Evolutionary conservation across 2,329 filamentous ascomycete genomes (phyloP), one percentile per base, ranked within the genome.

Genomic region (Clonostachys byssicola): DNA sequence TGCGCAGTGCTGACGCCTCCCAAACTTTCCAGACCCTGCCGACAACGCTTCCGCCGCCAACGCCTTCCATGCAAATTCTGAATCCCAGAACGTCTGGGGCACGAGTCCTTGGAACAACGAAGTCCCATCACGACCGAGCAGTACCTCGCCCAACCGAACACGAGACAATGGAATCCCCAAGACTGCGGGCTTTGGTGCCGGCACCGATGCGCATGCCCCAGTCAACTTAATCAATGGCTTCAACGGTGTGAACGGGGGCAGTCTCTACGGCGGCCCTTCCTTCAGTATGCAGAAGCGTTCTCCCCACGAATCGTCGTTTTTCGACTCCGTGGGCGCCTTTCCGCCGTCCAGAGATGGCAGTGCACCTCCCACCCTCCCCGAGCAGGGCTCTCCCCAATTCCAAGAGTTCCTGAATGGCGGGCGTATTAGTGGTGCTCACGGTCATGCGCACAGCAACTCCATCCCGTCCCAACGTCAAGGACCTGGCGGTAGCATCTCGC

Each of bases 31-130:
- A 47, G 45, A 47, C 34, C 20, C 40, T 16, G 18, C 20, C 33
- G 43, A 49, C 10, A 35, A 43, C 40, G 23, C 23, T 30, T 30
- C 23, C 23, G 39, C 36, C 43, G 89, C 86, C 6, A 77, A 83
- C 51, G 86, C 85, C 49, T 72, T 91, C 38, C 75, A 88, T 50
- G 75, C 81, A 41, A 80, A 83, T 40, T 88, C 86, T 10, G 85
- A 89, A 58, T 79, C 80, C 23, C 23, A 30, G 16, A 85, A 88
- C 54, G 63, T 58, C 50, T 67, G 72, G 52, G 68, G 74, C 36
- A 38, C 33, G n/a, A 44, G 36, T 35, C 76, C 79, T 14, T 90
- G 86, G 86, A 78, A 76, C 52, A 66, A 72, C 20, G 78, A 81
- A 42, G 66, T 57, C 33, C 49, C 56, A 38, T 39, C 36, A 18